phyloP scores from a whole-genome alignment of 345 rosid species.

The Litchi chinensis region DNA sequence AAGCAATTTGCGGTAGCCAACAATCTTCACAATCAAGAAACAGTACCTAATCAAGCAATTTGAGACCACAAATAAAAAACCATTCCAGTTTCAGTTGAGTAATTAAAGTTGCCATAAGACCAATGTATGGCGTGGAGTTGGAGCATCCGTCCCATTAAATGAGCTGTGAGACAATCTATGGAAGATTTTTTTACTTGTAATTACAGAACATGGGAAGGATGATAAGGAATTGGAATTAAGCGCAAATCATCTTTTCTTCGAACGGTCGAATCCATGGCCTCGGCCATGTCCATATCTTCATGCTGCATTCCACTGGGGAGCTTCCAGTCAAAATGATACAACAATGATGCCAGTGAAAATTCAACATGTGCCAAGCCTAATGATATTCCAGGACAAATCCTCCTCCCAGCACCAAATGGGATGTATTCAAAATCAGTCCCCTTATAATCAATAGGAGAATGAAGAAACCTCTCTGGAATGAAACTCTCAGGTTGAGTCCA shows the following conservation, averaged over 20 bases:
- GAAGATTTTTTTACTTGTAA: no score
- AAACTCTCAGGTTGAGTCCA: constrained; percentile 41
- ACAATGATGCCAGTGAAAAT: constrained; percentile 29
- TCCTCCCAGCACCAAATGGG: constrained; percentile 38
- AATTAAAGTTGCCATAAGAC: no score
- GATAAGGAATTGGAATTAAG: constrained; percentile 17
- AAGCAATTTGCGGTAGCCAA: no score
- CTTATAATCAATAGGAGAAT: constrained; percentile 20
- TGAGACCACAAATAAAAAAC: no score
- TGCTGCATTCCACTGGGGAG: constrained; percentile 17
- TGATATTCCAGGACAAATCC: constrained; percentile 34
- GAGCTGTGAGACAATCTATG: no score
- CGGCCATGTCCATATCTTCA: constrained; percentile 46
- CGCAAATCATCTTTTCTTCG: constrained; percentile 23
- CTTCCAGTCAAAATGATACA: constrained; percentile 52
- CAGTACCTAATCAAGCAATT: no score
- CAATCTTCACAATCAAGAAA: no score
- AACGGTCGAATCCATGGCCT: constrained; percentile 29
- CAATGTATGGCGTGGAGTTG: no score
- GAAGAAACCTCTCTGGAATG: constrained; percentile 31
- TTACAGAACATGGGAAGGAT: neutral
- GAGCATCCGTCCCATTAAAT: no score
- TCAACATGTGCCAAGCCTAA: constrained; percentile 24
- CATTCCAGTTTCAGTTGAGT: no score
- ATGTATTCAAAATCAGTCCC: constrained; percentile 24